Base-by-base conservation (phyloP, 2,329 filamentous ascomycete species). In the Colletotrichum karsti region DNA sequence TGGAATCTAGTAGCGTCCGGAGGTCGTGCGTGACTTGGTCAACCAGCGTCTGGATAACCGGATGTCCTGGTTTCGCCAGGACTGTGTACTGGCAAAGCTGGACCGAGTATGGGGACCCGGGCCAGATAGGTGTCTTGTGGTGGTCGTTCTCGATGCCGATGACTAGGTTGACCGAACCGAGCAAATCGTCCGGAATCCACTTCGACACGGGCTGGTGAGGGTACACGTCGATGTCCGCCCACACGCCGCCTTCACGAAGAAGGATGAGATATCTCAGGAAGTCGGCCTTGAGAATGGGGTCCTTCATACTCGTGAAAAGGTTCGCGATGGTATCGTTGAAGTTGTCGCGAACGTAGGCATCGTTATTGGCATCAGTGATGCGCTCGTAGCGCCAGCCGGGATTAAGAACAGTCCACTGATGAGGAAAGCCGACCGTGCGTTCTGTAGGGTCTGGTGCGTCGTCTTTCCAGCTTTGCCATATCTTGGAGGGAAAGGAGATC, bases 81-180 rank as follows among this genome's bases (percentile, higher is more conserved):
- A 93, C 91, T 1, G 90, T 92, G 88, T 92, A 93, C 73, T 93
- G 91, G 73, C 91, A 92, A 75, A 93, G 91, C 74, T 93, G 91
- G 58, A 93, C 88, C 12, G 91, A 91, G 77, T 93, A 93, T 5
- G 83, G 82, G 18, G 90, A 86, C 72, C 91, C 88, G 0, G 90
- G 88, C 76, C 75, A 77, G 41, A 77, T 77, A 62, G 73, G 74
- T n/a, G 59, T 41, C 24, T 76, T 75, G 57, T 77, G 72, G 28
- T 77, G 74, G 72, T 93, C 91, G 12, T 91, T 91, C 77, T 93
- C 91, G 63, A 93, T 92, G 13, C 91, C 91, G 70, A 93, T 82
- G 26, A 93, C 86, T 68, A 93, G 83, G 53, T 91, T 91, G 60
- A 92, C 86, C 0, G 83, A 84, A 46, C 84, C 85, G 51, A 89